phyloP scores from a whole-genome alignment of 1,284 basidiomycete genomes.

The Wolfiporia cocos region DNA sequence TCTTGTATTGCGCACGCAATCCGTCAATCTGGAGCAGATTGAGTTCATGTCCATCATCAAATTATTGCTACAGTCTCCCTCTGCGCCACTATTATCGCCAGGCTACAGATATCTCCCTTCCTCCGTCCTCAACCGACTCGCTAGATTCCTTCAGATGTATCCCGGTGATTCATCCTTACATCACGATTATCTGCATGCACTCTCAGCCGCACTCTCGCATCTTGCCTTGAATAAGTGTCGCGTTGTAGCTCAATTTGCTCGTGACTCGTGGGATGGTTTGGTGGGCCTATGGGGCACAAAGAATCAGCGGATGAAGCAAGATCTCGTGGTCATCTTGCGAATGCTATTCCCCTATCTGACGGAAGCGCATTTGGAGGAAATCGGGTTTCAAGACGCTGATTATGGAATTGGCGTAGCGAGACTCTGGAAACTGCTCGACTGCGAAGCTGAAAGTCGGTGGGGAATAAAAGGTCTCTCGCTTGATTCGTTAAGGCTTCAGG shows the following conservation, averaged over 20 bases:
- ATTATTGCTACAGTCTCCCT: constrained; percentile 55
- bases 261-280: constrained; percentile 56
- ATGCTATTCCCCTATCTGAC: constrained; percentile 70
- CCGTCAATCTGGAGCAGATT: constrained; percentile 56
- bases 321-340: constrained; percentile 62
- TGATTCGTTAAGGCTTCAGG: constrained; percentile 55
- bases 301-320: constrained; percentile 61
- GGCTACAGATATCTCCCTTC: constrained; percentile 34
- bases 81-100: constrained; percentile 45
- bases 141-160: constrained; percentile 61
- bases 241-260: constrained; percentile 54
- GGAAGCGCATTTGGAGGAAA: constrained; percentile 10
- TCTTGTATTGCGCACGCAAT: constrained; percentile 14
- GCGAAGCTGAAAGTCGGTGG: constrained; percentile 60
- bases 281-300: constrained; percentile 73
- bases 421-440: constrained; percentile 49
- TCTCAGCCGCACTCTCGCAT: constrained; percentile 66
- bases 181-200: constrained; percentile 60
- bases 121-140: constrained; percentile 58
- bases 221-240: constrained; percentile 66
- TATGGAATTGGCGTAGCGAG: constrained; percentile 40
- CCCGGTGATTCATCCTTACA: constrained; percentile 70
- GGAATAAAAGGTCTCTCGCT: constrained; percentile 58
- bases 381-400: constrained; percentile 2
- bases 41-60: constrained; percentile 67